Evolutionary conservation across 176 grass and related monocot species (phyloP).

Genomic region (Oryza meridionalis): DNA sequence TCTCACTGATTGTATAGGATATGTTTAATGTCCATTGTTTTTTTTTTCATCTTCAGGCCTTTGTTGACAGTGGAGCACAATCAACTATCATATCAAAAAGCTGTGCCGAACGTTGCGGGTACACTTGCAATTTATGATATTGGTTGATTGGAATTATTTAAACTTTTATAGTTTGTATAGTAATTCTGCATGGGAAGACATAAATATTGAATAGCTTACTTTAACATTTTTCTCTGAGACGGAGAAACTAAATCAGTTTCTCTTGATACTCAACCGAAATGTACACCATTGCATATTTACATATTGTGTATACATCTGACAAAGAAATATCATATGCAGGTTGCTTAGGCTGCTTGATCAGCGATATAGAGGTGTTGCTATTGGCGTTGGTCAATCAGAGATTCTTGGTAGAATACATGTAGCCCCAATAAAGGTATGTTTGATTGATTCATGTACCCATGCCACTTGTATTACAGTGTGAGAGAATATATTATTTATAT

Average conservation of each 20-base stretch:
- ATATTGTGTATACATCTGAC: slow-evolving; percentile 23
- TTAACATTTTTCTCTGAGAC: not conserved
- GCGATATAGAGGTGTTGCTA: slow-evolving; percentile 79
- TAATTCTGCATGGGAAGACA: slow-evolving; percentile 1
- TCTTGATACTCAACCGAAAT: not conserved
- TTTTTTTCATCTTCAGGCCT: slow-evolving; percentile 66
- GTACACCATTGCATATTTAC: slow-evolving; percentile 8
- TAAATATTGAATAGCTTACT: slow-evolving; percentile 1
- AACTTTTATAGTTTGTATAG: slow-evolving; percentile 7
- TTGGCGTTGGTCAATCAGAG: slow-evolving; percentile 97
- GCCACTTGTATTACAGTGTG: slow-evolving; percentile 22
- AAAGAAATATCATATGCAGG: slow-evolving; percentile 46
- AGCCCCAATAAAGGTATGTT: slow-evolving; percentile 86
- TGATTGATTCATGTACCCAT: slow-evolving; percentile 20
- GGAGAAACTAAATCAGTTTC: not conserved
- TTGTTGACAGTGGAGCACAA: slow-evolving; percentile 97
- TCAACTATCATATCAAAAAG: slow-evolving; percentile 99
- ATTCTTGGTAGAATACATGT: slow-evolving; percentile 98
- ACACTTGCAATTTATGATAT: slow-evolving; percentile 42
- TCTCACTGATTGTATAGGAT: slow-evolving; percentile 18
- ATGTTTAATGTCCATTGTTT: slow-evolving; percentile 24
- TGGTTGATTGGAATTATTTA: slow-evolving; percentile 17
- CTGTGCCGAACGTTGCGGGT: slow-evolving; percentile 96
- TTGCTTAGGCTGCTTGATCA: slow-evolving; percentile 95
- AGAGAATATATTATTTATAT: not conserved